These are phyloP conservation scores for Tetrahymena elliotti DNA, from an alignment of 73 alveolate species.

Conservation along the genomic window DNA sequence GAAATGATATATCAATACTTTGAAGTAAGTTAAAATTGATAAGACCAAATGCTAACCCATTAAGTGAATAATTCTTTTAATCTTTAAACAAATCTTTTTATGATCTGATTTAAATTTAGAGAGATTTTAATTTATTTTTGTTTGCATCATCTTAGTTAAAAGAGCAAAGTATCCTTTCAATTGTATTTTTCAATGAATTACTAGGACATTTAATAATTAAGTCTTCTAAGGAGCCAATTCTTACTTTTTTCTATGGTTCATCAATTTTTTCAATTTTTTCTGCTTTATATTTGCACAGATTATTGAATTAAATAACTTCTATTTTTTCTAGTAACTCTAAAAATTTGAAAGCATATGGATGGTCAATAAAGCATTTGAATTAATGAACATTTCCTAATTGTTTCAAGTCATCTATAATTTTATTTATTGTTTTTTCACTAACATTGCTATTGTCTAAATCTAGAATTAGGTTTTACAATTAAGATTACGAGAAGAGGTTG, in stretches of 20 bases:
- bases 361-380: background rate
- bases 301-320: no score
- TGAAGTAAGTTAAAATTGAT: background rate
- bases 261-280: background rate
- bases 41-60: no score
- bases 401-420: no score
- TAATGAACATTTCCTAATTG: no score
- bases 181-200: background rate
- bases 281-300: background rate
- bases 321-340: background rate
- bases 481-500: background rate
- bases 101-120: no score
- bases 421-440: background rate
- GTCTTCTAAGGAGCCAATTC: background rate
- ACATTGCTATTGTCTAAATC: background rate
- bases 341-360: background rate
- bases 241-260: background rate
- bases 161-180: no score
- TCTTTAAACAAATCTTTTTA: no score
- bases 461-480: no score
- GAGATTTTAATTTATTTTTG: no score
- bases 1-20: no score
- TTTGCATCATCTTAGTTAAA: no score
- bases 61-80: background rate
- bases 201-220: background rate